A percentile compares a stretch with the other conserved stretches of the same genome.
Evolutionary conservation across 495 filamentous ascomycete genomes (phyloP).

Genomic region (Podospora pseudoanserina): DNA sequence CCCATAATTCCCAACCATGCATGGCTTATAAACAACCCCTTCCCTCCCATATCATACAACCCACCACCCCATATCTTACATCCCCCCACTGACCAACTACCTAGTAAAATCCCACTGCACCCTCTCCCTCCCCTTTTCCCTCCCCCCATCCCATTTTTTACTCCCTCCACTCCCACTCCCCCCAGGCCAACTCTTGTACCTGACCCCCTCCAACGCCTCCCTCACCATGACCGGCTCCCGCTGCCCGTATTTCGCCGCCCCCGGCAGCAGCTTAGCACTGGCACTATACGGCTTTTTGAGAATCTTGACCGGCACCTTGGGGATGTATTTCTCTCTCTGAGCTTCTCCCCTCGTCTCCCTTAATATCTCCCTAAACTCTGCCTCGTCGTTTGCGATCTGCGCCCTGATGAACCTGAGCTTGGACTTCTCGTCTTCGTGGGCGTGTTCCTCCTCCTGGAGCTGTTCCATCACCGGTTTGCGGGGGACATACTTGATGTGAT

Average conservation of each 20-base stretch:
- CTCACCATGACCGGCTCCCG: not conserved
- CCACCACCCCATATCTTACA: too few species aligned
- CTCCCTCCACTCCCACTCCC: too few species aligned
- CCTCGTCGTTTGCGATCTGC: slow-evolving; percentile 74
- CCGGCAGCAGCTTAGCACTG: not conserved
- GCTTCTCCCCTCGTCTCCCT: slow-evolving; percentile 6
- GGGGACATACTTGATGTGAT: slow-evolving; percentile 61
- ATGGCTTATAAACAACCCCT: too few species aligned
- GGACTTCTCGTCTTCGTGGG: slow-evolving; percentile 27
- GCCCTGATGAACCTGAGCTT: slow-evolving; percentile 69
- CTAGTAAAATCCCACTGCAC: too few species aligned
- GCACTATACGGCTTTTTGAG: not conserved
- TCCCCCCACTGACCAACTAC: too few species aligned
- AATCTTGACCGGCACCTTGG: not conserved
- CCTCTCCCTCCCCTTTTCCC: too few species aligned
- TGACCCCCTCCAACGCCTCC: not conserved
- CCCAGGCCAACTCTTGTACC: not conserved
- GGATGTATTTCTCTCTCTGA: not conserved
- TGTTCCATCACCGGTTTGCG: slow-evolving; percentile 76
- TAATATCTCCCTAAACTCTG: slow-evolving; percentile 61
- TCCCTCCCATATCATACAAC: too few species aligned
- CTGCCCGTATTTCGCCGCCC: not conserved
- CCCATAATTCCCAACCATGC: too few species aligned
- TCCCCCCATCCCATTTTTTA: too few species aligned
- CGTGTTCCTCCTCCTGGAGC: slow-evolving; percentile 41